Conservation (phyloP, 345 rosid genomes). For the Gossypium mustelinum region DNA sequence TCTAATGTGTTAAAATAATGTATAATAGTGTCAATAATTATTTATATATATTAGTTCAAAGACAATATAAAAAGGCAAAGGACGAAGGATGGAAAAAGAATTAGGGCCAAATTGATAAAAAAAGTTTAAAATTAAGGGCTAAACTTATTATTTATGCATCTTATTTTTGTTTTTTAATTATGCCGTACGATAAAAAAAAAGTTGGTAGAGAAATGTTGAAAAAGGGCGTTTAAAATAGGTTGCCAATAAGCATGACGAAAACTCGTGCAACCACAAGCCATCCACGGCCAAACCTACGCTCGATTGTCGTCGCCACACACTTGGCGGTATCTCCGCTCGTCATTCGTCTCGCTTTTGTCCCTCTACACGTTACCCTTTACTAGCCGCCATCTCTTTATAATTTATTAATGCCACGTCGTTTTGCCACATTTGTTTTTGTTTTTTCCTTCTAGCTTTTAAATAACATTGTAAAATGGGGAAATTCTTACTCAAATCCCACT, state of each 20-base stretch:
- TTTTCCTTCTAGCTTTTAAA: neutral
- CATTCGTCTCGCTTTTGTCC: slow-evolving; percentile 7
- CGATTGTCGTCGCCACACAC: slow-evolving; percentile 1
- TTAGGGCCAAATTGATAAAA: no score
- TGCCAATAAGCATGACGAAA: neutral
- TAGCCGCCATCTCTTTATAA: neutral
- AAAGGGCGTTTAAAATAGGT: neutral
- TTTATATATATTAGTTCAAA: no score
- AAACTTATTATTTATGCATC: no score
- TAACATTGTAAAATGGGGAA: no score
- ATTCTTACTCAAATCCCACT: no score
- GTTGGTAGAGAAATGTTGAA: neutral
- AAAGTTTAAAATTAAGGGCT: no score
- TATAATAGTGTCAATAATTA: no score
- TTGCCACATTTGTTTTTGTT: slow-evolving; percentile 6
- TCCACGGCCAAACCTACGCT: slow-evolving; percentile 21
- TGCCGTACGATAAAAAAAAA: neutral
- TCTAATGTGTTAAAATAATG: no score
- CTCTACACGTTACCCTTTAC: neutral
- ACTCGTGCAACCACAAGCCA: slow-evolving; percentile 35
- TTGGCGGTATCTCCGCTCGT: slow-evolving; percentile 11
- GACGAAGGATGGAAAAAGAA: no score
- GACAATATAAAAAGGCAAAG: no score
- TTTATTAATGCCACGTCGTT: slow-evolving; percentile 19
- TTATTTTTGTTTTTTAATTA: no score